Conservation (phyloP, 805 yeast genomes). For the Candida boidinii region DNA sequence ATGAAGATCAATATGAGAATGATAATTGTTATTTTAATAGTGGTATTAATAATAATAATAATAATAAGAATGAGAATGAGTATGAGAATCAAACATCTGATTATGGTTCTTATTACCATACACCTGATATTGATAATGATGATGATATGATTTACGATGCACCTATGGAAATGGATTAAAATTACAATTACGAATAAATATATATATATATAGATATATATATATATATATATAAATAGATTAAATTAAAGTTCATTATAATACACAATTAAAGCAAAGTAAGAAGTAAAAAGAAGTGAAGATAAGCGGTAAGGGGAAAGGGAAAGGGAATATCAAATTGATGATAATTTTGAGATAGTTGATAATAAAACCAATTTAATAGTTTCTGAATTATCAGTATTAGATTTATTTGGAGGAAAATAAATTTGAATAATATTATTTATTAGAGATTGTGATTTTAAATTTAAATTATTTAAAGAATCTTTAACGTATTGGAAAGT, state of each 20-base stretch:
- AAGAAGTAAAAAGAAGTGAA: background rate
- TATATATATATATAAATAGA: background rate
- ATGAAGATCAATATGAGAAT: no score
- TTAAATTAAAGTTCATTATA: slow-evolving; percentile 1
- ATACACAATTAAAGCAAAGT: background rate
- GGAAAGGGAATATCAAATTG: no score
- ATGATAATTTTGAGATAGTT: no score
- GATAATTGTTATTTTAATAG: no score
- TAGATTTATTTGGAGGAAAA: no score
- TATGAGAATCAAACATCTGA: slow-evolving; percentile 4
- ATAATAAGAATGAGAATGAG: background rate
- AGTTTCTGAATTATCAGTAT: no score
- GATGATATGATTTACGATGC: slow-evolving; percentile 4
- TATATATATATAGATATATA: background rate
- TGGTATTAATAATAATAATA: no score
- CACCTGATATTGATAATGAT: background rate
- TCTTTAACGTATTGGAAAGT: slow-evolving; percentile 32
- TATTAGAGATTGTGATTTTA: no score
- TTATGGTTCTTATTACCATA: slow-evolving; percentile 7
- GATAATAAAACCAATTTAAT: no score
- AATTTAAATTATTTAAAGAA: slow-evolving; percentile 21
- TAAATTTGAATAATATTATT: no score
- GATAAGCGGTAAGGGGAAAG: background rate
- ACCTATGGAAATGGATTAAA: no score
- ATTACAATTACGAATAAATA: slow-evolving; percentile 2